These are phyloP conservation scores for Alternaria novae-zelandiae DNA, from an alignment of 2,329 filamentous ascomycete genomes.

Conservation along the genomic window DNA sequence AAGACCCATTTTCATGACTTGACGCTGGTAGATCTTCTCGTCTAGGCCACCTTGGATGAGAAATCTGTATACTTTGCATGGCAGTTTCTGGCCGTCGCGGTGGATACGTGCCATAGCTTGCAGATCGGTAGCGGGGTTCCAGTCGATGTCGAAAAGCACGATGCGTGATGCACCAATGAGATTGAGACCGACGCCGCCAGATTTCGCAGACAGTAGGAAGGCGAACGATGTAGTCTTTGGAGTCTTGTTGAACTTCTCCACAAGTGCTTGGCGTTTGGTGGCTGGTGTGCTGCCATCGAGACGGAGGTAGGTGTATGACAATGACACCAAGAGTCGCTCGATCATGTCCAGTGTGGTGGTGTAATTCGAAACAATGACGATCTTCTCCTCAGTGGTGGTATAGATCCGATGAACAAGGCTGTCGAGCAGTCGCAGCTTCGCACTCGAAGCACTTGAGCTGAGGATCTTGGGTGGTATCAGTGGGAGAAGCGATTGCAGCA, in stretches of 20 bases:
- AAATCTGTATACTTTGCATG: slow-evolving; percentile 73
- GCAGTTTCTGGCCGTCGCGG: slow-evolving; percentile 71
- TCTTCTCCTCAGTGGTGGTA: slow-evolving; percentile 69
- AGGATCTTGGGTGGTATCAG: slow-evolving; percentile 63
- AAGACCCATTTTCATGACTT: slow-evolving; percentile 73
- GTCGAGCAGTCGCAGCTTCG: slow-evolving; percentile 72
- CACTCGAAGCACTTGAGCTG: slow-evolving; percentile 64
- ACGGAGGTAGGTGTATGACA: slow-evolving; percentile 68
- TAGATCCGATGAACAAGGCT: slow-evolving; percentile 67
- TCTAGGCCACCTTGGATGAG: slow-evolving; percentile 72
- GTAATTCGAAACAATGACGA: slow-evolving; percentile 79
- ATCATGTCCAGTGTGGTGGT: slow-evolving; percentile 74
- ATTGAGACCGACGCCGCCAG: slow-evolving; percentile 73
- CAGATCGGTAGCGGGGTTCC: slow-evolving; percentile 76
- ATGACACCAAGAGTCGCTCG: slow-evolving; percentile 64
- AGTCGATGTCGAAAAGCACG: slow-evolving; percentile 75
- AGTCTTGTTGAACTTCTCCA: slow-evolving; percentile 72
- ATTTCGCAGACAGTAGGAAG: slow-evolving; percentile 75
- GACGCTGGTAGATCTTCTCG: slow-evolving; percentile 77
- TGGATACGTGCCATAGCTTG: slow-evolving; percentile 79
- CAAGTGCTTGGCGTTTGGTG: slow-evolving; percentile 69
- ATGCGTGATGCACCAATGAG: slow-evolving; percentile 73
- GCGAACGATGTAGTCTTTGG: slow-evolving; percentile 65
- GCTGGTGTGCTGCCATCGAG: slow-evolving; percentile 72
- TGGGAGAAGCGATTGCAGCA: slow-evolving; percentile 52